Conservation (phyloP, 306 rosid species). For the Begonia fuchsioides region DNA sequence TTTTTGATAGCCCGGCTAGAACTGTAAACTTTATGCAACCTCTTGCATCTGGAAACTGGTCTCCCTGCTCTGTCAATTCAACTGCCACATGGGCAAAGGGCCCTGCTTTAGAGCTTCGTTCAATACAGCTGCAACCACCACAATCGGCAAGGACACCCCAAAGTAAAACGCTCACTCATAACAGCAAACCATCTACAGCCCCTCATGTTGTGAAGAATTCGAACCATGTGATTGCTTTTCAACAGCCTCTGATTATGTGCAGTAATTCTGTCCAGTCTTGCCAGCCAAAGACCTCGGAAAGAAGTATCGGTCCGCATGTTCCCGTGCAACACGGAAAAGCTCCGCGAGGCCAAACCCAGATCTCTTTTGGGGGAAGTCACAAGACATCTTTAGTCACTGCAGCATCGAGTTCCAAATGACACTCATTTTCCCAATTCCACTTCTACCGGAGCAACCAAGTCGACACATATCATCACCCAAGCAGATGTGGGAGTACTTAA, state of each 20-base stretch:
- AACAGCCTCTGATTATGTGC: slow-evolving; percentile 24
- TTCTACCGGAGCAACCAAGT: no score
- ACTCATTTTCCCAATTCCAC: slow-evolving; percentile 7
- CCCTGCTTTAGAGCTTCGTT: slow-evolving; percentile 26
- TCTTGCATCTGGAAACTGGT: slow-evolving; percentile 32
- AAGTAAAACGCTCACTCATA: slow-evolving; percentile 17
- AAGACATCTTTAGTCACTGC: slow-evolving; percentile 13
- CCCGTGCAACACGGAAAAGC: slow-evolving; percentile 35
- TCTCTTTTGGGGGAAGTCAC: slow-evolving; percentile 51
- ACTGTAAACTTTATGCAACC: slow-evolving; percentile 43
- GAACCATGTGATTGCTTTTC: slow-evolving; percentile 22
- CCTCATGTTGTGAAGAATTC: slow-evolving; percentile 18
- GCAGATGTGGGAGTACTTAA: no score
- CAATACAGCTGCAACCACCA: slow-evolving; percentile 34
- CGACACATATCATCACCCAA: no score
- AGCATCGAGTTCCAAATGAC: slow-evolving; percentile 19
- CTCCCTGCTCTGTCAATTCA: slow-evolving; percentile 22
- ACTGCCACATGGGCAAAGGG: slow-evolving; percentile 18
- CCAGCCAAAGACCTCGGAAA: slow-evolving; percentile 26
- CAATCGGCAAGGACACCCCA: slow-evolving; percentile 21
- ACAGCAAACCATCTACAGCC: slow-evolving; percentile 8
- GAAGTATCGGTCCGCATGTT: slow-evolving; percentile 16
- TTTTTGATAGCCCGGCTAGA: slow-evolving; percentile 46
- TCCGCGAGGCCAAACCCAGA: slow-evolving; percentile 40
- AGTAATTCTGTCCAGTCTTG: slow-evolving; percentile 27